These are phyloP conservation scores for Cryptococcus hybrid DNA, from an alignment of 1,284 basidiomycete species.

Conservation along the genomic window DNA sequence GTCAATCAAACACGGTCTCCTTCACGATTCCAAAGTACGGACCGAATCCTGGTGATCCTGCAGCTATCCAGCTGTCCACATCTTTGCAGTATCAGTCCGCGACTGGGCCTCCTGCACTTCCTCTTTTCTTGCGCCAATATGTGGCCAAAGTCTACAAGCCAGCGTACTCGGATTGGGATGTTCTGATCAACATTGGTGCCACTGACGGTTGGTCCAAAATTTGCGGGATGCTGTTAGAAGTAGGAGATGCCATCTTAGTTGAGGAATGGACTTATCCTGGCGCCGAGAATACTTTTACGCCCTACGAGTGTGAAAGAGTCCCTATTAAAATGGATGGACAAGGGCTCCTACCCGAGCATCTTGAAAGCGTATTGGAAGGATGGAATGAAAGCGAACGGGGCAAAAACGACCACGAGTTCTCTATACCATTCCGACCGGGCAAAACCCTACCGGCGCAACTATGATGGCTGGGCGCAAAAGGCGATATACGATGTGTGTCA, in stretches of 20 bases:
- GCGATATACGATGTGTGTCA: conserved; percentile 75
- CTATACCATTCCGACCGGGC: conserved; percentile 58
- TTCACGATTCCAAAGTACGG: conserved; percentile 62
- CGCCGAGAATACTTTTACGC: conserved; percentile 46
- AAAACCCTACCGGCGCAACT: conserved; percentile 73
- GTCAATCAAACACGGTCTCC: conserved; percentile 50
- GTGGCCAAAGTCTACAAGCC: conserved; percentile 64
- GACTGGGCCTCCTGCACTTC: conserved; percentile 45
- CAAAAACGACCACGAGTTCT: conserved; percentile 63
- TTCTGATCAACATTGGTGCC: conserved; percentile 68
- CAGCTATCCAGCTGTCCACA: conserved; percentile 60
- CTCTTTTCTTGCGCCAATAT: conserved; percentile 56
- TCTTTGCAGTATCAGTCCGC: conserved; percentile 68
- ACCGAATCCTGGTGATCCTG: conserved; percentile 38
- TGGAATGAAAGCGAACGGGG: conserved; percentile 63
- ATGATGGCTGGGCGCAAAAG: conserved; percentile 67
- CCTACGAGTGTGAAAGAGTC: conserved; percentile 33
- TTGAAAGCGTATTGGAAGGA: conserved; percentile 61
- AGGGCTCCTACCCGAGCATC: conserved; percentile 63
- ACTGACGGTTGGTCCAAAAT: conserved; percentile 64
- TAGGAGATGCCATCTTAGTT: conserved; percentile 67
- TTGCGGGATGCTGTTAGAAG: conserved; percentile 62
- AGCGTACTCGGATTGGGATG: conserved; percentile 64
- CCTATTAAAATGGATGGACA: conserved; percentile 66
- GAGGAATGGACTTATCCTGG: conserved; percentile 57